Evolutionary conservation across 2,329 filamentous ascomycete species (phyloP), one percentile per base, ranked within the genome.

Genomic region (Colletotrichum coccodes): DNA sequence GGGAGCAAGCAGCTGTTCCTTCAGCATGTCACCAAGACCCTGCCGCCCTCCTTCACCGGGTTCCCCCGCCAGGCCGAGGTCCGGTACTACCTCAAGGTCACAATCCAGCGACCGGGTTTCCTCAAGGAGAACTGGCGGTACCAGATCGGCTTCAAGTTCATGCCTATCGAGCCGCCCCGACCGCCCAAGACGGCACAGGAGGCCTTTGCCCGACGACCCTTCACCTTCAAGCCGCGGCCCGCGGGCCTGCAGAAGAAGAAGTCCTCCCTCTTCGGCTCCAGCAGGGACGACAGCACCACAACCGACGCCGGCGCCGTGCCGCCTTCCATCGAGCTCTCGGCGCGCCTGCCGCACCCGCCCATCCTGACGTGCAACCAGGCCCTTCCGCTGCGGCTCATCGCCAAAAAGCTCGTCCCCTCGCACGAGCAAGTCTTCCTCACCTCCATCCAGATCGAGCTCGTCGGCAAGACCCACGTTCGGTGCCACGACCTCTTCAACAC

Each of bases 61-160:
- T 95, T 96, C 72, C 93, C 94, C 0, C 92, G 91, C 36, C 90
- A 95, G 79, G 95, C 95, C 26, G 94, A 97, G 80, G 95, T 98
- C 69, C 89, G 91, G 73, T 99, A 99, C 81, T 99, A 93, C 77
- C 87, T 98, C 77, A 99, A 99, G 79, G 94, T 92, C n/a, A 98
- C 96, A 0, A 90, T 98, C 6, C 93, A 94, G 75, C 87, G 94
- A n/a, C 94, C 94, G 0, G 91, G 92, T 16, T 86, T 98, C 68
- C 94, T 97, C 80, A 95, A 95, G 77, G 94, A 97, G 81, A 98
- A 98, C 75, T 92, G 94, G 79, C 86, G 95, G 23, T 85, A 86
- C 71, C 83, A 88, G 71, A 76, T 86, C 40, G 89, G 90, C 40
- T 92, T 98, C 81, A 95, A 93, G 67, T 96, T 99, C 77, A 86